phyloP scores from a whole-genome alignment of 495 filamentous ascomycete genomes.

The Xylaria longipes region DNA sequence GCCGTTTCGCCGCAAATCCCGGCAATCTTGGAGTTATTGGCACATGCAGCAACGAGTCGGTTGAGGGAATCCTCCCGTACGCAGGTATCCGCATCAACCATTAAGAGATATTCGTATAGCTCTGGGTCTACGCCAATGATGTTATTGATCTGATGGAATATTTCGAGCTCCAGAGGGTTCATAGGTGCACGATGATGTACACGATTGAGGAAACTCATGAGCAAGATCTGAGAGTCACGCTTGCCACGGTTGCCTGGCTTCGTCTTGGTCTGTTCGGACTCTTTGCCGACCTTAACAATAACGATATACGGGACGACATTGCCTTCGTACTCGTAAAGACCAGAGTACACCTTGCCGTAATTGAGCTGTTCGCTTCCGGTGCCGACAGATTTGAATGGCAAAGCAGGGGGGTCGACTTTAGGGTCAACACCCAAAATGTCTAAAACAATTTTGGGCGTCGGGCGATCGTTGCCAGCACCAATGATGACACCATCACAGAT shows the following conservation, averaged over 20 bases:
- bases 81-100: constrained; percentile 97
- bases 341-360: constrained; percentile 98
- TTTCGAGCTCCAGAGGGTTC: constrained; percentile 94
- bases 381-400: constrained; percentile 91
- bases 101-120: constrained; percentile 95
- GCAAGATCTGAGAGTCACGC: constrained; percentile 89
- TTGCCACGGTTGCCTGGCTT: constrained; percentile 99
- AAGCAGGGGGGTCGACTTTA: constrained; percentile 91
- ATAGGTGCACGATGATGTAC: constrained; percentile 93
- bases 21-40: constrained; percentile 92
- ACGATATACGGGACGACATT: constrained; percentile 97
- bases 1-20: constrained; percentile 98
- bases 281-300: constrained; percentile 95
- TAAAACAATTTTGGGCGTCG: constrained; percentile 95
- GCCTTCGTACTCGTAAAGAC: constrained; percentile 96
- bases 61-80: constrained; percentile 93
- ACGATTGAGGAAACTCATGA: constrained; percentile 92
- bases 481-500: constrained; percentile 97
- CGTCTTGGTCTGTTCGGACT: constrained; percentile 87
- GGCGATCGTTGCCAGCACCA: constrained; percentile 93
- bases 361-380: constrained; percentile 92
- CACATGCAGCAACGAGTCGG: constrained; percentile 89
- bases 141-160: constrained; percentile 99
- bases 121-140: constrained; percentile 98
- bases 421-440: constrained; percentile 97